Base-by-base conservation (phyloP, 2,329 filamentous ascomycete genomes). In the Epicoccum nigrum region DNA sequence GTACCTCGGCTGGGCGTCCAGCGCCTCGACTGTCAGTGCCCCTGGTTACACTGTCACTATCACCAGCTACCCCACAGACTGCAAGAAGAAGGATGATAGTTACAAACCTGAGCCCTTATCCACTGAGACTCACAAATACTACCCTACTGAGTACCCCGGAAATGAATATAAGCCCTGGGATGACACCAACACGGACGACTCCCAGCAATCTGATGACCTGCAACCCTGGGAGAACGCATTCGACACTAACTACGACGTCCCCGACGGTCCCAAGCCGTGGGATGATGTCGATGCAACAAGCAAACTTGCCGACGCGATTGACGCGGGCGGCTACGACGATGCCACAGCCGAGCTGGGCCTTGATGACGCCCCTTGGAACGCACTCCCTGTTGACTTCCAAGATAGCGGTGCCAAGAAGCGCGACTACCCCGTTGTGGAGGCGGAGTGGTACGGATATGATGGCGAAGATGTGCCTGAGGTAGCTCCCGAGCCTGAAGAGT, bases 11-110 rank as follows among this genome's bases (percentile, higher is more conserved):
- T 33, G 19, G 23, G 19, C 15, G 9, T 21, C 23, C 8, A 16
- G n/a, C 4, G 34, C 39, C 3, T 37, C 32, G 12, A 54, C 51
- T 1, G 23, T 51, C 16, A 25, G 30, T 1, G 38, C 46, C 23
- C 45, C 46, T 17, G 49, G 45, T 15, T 45, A 42, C n/a, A 47
- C 37, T 4, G 31, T 45, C 25, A 51, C 45, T 4, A 30, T 47
- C 4, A 51, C 33, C 4, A 53, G 44, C 39, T 53, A 53, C 17
- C 50, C 44, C 15, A 53, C 50, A 7, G 44, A 45, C 17, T 53
- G 44, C 38, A 34, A 47, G 43, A 45, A 45, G 33, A 38, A 46
- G 16, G 43, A 42, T 1, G 27, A 45, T 1, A 21, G 34, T 4
- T 51, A 51, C 25, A 25, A 40, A 37, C 31, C 48, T 4, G 42